Conservation (phyloP, 345 rosid species). For the Litchi chinensis region DNA sequence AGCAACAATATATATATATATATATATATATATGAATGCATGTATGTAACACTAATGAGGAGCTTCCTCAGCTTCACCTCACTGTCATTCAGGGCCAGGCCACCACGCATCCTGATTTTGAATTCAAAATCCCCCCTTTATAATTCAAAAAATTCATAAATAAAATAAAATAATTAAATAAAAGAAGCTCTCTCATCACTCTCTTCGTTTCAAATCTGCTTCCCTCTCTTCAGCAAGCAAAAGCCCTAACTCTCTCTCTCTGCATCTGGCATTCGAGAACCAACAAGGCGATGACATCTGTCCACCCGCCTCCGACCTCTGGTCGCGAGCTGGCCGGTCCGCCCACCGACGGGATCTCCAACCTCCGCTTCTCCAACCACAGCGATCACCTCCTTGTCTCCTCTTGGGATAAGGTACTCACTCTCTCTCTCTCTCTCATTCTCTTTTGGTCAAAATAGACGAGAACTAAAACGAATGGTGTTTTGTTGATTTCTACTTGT, state of each 20-base stretch:
- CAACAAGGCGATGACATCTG: constrained; percentile 47
- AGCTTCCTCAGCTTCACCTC: too few species aligned
- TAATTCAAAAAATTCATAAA: too few species aligned
- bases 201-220: constrained; percentile 10
- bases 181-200: background rate
- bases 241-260: constrained; percentile 6
- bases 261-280: background rate
- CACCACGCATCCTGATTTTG: too few species aligned
- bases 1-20: too few species aligned
- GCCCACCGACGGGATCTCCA: constrained; percentile 92
- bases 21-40: too few species aligned
- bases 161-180: too few species aligned
- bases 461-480: background rate
- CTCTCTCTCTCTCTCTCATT: background rate
- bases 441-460: background rate
- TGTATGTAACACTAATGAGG: too few species aligned
- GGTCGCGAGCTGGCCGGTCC: constrained; percentile 85
- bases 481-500: background rate
- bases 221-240: constrained; percentile 15
- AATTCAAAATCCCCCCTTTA: too few species aligned
- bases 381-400: constrained; percentile 94
- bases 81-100: too few species aligned
- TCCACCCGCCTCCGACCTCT: constrained; percentile 53
- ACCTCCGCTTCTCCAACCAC: constrained; percentile 91
- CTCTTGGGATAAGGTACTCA: constrained; percentile 91